These are phyloP conservation scores for Westerdykella aurantiaca DNA, from an alignment of 2,329 filamentous ascomycete genomes.

Conservation along the genomic window DNA sequence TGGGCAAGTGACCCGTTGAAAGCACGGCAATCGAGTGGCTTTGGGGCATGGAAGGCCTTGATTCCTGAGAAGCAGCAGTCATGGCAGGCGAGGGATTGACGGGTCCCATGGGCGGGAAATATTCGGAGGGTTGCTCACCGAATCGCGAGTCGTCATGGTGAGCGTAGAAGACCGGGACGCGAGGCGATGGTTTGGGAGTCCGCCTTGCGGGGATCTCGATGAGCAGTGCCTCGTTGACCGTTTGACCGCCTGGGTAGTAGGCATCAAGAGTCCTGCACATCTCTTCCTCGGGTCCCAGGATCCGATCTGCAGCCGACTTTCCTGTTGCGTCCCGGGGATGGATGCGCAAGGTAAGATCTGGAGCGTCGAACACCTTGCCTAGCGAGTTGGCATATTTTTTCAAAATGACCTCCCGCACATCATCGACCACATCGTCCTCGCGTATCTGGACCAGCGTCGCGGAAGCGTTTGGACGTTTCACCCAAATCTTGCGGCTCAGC, in stretches of 20 bases:
- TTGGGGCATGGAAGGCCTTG: constrained; percentile 34
- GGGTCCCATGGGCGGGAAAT: constrained; percentile 66
- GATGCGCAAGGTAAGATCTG: constrained; percentile 79
- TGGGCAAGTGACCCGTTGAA: constrained; percentile 70
- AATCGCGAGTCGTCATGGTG: constrained; percentile 59
- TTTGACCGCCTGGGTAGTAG: constrained; percentile 82
- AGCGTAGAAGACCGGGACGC: constrained; percentile 49
- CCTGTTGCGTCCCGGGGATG: constrained; percentile 55
- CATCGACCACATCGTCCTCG: constrained; percentile 89
- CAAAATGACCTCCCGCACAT: constrained; percentile 86
- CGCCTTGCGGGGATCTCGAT: constrained; percentile 77
- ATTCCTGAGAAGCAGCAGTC: constrained; percentile 33
- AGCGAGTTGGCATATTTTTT: constrained; percentile 92
- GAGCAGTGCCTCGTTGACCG: constrained; percentile 79
- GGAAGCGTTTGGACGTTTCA: constrained; percentile 78
- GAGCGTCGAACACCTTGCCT: constrained; percentile 80
- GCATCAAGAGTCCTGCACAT: constrained; percentile 72
- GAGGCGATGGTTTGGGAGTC: constrained; percentile 76
- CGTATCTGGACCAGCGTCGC: constrained; percentile 79
- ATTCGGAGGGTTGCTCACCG: constrained; percentile 66
- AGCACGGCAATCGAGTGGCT: constrained; percentile 69
- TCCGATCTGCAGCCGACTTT: constrained; percentile 52
- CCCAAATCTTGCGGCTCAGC: constrained; percentile 80
- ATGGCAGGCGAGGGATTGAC: constrained; percentile 38
- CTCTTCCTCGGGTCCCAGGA: constrained; percentile 78